Conservation (phyloP, 2,329 filamentous ascomycete species). For the Colletotrichum higginsianum region DNA sequence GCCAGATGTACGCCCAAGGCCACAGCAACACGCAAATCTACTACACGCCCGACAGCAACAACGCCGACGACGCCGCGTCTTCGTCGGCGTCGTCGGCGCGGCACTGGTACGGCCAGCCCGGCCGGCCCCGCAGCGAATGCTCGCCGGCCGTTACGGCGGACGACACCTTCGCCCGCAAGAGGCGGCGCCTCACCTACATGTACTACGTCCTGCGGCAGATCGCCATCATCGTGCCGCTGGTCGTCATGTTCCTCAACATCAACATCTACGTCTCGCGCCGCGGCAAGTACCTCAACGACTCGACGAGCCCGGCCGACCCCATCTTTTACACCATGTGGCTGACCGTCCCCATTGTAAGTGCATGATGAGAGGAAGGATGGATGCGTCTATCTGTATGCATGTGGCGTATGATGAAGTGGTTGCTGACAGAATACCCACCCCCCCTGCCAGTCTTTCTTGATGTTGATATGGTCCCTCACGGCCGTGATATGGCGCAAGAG, state of each 20-base stretch:
- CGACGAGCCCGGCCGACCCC: slow-evolving; percentile 39
- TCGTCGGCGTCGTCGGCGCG: slow-evolving; percentile 5
- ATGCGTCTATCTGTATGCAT: no score
- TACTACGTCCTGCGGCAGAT: slow-evolving; percentile 54
- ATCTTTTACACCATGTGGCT: slow-evolving; percentile 42
- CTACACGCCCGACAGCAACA: slow-evolving; percentile 17
- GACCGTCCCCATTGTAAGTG: slow-evolving; percentile 38
- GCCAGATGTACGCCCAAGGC: slow-evolving; percentile 30
- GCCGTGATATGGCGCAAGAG: slow-evolving; percentile 37
- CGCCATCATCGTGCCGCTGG: slow-evolving; percentile 57
- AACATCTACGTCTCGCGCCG: slow-evolving; percentile 43
- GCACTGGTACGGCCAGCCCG: slow-evolving; percentile 36
- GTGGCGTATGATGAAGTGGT: neutral
- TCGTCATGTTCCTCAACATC: slow-evolving; percentile 41
- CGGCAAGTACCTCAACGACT: slow-evolving; percentile 40
- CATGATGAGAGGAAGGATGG: neutral
- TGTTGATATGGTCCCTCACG: slow-evolving; percentile 37
- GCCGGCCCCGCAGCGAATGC: slow-evolving; percentile 2
- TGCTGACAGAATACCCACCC: neutral
- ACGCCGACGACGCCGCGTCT: slow-evolving; percentile 14
- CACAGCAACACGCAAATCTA: slow-evolving; percentile 20
- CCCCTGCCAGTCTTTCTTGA: slow-evolving; percentile 23
- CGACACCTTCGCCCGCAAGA: slow-evolving; percentile 39
- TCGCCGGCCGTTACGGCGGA: slow-evolving; percentile 17
- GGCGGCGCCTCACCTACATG: slow-evolving; percentile 51